Conservation (phyloP, 441 rosid genomes). For the Populus hybrid region DNA sequence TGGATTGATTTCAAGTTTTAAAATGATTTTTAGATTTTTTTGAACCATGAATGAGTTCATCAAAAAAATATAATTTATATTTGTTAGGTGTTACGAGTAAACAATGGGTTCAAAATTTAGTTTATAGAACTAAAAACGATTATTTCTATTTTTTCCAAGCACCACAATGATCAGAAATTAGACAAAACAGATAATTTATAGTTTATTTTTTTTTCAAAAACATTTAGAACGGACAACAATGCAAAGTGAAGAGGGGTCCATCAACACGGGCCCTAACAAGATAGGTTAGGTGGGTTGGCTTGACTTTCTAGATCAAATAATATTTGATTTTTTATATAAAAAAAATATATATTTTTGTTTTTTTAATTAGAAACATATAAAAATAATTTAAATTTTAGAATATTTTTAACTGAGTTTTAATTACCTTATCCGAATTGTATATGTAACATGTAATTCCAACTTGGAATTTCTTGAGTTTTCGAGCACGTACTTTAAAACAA, state of each 20-base stretch:
- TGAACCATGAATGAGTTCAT: too few relatives aligned
- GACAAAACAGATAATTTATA: rapidly evolving
- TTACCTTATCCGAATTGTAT: not conserved
- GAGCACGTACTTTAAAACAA: not conserved
- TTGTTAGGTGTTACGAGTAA: rapidly evolving
- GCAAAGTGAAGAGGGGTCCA: rapidly evolving
- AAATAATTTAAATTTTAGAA: too few relatives aligned
- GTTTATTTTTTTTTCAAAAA: too few relatives aligned
- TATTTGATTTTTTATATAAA: rapidly evolving
- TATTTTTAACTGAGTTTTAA: not conserved
- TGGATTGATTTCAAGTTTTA: too few relatives aligned
- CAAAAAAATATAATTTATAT: rapidly evolving
- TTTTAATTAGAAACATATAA: too few relatives aligned
- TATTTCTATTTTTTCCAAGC: rapidly evolving
- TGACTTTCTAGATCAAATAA: rapidly evolving
- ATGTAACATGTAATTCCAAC: not conserved
- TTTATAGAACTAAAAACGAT: too few relatives aligned
- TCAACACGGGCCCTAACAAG: rapidly evolving
- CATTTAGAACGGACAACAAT: rapidly evolving
- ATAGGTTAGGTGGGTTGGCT: rapidly evolving
- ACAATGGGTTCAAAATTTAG: rapidly evolving
- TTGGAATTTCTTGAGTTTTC: not conserved
- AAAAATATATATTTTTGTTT: rapidly evolving
- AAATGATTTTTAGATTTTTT: rapidly evolving
- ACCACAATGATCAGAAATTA: rapidly evolving